Conservation (phyloP, 2,329 filamentous ascomycete genomes). For the Pyrenophora seminiperda region DNA sequence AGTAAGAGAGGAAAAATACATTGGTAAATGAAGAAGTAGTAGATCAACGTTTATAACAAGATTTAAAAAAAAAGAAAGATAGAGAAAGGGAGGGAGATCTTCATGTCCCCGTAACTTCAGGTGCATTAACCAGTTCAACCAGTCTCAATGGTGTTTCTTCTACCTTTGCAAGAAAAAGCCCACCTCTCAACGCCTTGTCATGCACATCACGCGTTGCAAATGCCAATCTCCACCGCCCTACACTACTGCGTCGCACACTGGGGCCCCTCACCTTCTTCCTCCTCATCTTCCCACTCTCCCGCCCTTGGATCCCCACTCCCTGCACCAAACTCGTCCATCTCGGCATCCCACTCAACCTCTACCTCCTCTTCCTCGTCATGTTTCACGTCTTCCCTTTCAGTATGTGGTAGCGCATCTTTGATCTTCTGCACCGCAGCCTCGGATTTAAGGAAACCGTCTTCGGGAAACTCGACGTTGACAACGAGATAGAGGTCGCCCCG, state of each 20-base stretch:
- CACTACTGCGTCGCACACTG: conserved; percentile 78
- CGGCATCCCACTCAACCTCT: conserved; percentile 79
- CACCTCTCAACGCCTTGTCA: conserved; percentile 29
- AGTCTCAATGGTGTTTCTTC: too few relatives aligned
- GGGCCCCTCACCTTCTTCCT: conserved; percentile 62
- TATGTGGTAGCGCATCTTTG: conserved; percentile 72
- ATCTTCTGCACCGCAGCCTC: conserved; percentile 73
- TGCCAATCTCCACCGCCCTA: conserved; percentile 2
- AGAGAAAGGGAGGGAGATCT: too few relatives aligned
- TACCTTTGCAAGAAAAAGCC: conserved; percentile 11
- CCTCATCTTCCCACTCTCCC: conserved; percentile 73
- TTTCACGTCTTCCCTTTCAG: conserved; percentile 63
- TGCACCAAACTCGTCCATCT: conserved; percentile 82
- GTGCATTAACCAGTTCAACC: too few relatives aligned
- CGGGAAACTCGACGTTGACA: conserved; percentile 86
- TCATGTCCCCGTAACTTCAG: too few relatives aligned
- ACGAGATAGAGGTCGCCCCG: conserved; percentile 87
- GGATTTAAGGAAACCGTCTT: conserved; percentile 77
- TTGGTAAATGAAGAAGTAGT: too few relatives aligned
- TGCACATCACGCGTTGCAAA: conserved; percentile 31
- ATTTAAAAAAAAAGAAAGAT: too few relatives aligned
- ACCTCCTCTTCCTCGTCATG: conserved; percentile 81
- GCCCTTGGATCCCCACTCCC: conserved; percentile 70
- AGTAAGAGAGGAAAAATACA: too few relatives aligned
- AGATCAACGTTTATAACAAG: too few relatives aligned